Conservation (phyloP, 2,329 filamentous ascomycete species). For the Colletotrichum sp. region DNA sequence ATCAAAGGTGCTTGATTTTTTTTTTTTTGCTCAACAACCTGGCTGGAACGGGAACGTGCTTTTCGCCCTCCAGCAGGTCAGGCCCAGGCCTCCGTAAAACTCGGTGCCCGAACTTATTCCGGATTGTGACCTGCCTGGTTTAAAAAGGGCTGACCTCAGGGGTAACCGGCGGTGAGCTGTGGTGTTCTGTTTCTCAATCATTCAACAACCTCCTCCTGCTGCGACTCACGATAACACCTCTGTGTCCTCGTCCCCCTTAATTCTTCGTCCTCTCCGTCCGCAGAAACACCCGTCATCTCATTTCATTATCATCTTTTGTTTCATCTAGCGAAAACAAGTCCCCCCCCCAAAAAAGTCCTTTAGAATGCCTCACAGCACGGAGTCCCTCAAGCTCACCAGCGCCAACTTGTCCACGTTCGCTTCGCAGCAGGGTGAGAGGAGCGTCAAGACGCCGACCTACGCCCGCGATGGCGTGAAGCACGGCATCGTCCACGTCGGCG, state of each 20-base stretch:
- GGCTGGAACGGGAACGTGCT: not conserved
- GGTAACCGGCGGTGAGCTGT: constrained; percentile 3
- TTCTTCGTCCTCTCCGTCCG: not conserved
- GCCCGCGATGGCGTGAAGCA: constrained; percentile 52
- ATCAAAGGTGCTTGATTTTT: not conserved
- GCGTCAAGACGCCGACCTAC: constrained; percentile 44
- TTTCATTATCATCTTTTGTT: not conserved
- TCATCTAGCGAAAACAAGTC: not conserved
- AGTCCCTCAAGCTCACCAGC: constrained; percentile 17
- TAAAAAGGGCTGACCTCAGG: constrained; percentile 7
- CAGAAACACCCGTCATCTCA: not conserved
- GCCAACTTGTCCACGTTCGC: constrained; percentile 11
- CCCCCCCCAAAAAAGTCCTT: not conserved
- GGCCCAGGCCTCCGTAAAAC: not conserved
- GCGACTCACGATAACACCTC: not conserved
- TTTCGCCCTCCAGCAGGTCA: not conserved
- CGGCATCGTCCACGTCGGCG: constrained; percentile 59
- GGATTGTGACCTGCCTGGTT: not conserved
- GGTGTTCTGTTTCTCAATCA: not conserved
- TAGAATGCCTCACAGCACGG: constrained; percentile 23
- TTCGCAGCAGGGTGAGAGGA: constrained; percentile 8
- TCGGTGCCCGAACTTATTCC: constrained; percentile 8
- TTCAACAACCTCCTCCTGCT: not conserved
- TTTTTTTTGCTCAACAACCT: constrained; percentile 2
- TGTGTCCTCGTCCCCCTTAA: not conserved